phyloP scores from a whole-genome alignment of 345 rosid species.

The Abelmoschus esculentus region DNA sequence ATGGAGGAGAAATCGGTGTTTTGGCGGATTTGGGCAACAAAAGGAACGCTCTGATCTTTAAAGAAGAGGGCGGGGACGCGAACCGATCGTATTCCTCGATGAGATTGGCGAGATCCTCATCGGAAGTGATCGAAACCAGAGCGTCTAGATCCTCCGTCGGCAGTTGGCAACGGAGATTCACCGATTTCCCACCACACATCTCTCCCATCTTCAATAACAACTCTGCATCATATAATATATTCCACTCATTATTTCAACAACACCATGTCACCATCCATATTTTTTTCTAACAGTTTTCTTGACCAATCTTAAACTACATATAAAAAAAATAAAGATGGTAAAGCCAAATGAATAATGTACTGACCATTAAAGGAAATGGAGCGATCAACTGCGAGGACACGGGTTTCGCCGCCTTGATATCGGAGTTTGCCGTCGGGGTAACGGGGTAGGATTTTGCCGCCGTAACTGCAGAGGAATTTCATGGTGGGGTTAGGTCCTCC shows the following conservation, averaged over 20 bases:
- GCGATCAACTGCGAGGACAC: conserved; percentile 74
- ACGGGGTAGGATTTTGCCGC: conserved; percentile 80
- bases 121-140: conserved; percentile 64
- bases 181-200: conserved; percentile 52
- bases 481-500: conserved; percentile 30
- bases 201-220: conserved; percentile 57
- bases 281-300: background rate
- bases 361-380: conserved; percentile 60
- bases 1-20: conserved; percentile 27
- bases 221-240: conserved; percentile 47
- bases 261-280: too few species aligned
- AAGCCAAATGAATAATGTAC: conserved; percentile 1
- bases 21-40: conserved; percentile 38
- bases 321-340: background rate
- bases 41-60: conserved; percentile 82
- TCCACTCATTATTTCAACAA: conserved; percentile 14
- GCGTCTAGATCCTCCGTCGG: conserved; percentile 88
- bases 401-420: conserved; percentile 77
- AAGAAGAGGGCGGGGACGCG: conserved; percentile 22
- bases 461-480: conserved; percentile 85
- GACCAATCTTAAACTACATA: background rate
- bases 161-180: conserved; percentile 71
- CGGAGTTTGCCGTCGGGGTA: conserved; percentile 80
- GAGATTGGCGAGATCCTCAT: conserved; percentile 83
- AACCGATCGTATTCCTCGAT: conserved; percentile 79